These are phyloP conservation scores for Leishmania amazonensis DNA, from an alignment of 208 protist genomes.

Conservation along the genomic window DNA sequence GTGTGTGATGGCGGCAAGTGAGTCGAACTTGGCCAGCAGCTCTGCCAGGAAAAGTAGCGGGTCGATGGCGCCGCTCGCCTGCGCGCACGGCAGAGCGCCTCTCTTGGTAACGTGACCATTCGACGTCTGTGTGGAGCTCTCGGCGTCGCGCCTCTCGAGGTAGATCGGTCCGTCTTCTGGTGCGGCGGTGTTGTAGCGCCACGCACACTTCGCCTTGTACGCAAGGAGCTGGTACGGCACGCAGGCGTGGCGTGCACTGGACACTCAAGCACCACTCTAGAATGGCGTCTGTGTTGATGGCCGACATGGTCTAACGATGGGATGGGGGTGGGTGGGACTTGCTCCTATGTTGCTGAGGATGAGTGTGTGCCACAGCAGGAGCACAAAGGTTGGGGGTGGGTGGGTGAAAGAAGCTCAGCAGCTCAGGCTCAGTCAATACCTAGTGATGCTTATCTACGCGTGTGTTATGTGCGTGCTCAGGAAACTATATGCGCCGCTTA, in stretches of 20 bases:
- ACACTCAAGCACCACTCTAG: slow-evolving; percentile 41
- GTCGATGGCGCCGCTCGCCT: slow-evolving; percentile 5
- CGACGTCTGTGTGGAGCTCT: neutral
- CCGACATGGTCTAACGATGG: slow-evolving; percentile 27
- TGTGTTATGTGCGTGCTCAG: no score
- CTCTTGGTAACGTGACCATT: neutral
- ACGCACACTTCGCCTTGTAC: slow-evolving; percentile 14
- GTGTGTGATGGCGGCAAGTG: slow-evolving; percentile 48
- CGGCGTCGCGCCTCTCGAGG: neutral
- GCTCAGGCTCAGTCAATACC: no score
- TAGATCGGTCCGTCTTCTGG: slow-evolving; percentile 10
- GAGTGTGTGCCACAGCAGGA: neutral
- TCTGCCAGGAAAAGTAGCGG: slow-evolving; percentile 15
- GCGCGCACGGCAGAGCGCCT: neutral
- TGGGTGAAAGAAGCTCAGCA: no score
- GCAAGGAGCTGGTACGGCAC: slow-evolving; percentile 21
- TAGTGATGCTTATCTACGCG: no score
- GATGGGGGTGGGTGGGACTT: neutral
- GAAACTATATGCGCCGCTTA: no score
- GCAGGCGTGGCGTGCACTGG: slow-evolving; percentile 30
- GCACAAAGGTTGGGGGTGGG: neutral
- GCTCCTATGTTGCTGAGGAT: neutral
- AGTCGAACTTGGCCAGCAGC: slow-evolving; percentile 40
- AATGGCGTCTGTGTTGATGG: slow-evolving; percentile 45
- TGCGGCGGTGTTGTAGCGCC: slow-evolving; percentile 10